phyloP scores from a whole-genome alignment of 441 rosid species.

The Arabidopsis hybrid region DNA sequence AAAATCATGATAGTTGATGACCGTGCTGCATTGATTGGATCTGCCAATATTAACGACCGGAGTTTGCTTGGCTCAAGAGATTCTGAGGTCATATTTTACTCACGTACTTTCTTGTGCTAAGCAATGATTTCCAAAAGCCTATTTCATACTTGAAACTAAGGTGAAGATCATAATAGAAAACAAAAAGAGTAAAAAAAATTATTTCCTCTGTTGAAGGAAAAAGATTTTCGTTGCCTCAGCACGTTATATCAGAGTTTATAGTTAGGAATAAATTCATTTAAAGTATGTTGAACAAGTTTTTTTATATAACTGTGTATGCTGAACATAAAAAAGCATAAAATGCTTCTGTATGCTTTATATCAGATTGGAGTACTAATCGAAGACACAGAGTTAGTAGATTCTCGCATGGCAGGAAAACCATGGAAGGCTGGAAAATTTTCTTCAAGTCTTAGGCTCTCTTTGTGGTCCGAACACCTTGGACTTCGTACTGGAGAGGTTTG shows the following conservation, averaged over 20 bases:
- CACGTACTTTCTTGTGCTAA: constrained; percentile 11
- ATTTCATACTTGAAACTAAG: constrained; percentile 8
- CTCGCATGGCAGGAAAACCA: constrained; percentile 89
- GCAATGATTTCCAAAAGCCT: neutral
- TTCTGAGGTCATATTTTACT: constrained; percentile 77
- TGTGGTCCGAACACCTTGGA: constrained; percentile 99
- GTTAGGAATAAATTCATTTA: neutral
- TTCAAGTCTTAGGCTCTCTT: constrained; percentile 81
- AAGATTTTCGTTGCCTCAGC: neutral
- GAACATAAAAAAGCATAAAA: neutral
- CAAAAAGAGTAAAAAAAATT: neutral
- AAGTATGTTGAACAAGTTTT: constrained; percentile 23
- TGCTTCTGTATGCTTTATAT: constrained; percentile 34
- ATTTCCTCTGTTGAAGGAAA: neutral
- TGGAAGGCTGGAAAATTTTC: constrained; percentile 97
- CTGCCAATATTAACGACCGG: constrained; percentile 96
- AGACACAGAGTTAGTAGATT: constrained; percentile 86
- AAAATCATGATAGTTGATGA: constrained; percentile 96
- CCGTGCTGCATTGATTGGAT: constrained; percentile 75
- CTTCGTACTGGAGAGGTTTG: constrained; percentile 82
- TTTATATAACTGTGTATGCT: neutral
- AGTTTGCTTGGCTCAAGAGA: constrained; percentile 99
- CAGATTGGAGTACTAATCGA: constrained; percentile 92
- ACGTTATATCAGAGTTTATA: constrained; percentile 1
- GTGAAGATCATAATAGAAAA: constrained; percentile 3